phyloP scores from a whole-genome alignment of 1,284 basidiomycete genomes.

The Cryptococcus wingfieldii region DNA sequence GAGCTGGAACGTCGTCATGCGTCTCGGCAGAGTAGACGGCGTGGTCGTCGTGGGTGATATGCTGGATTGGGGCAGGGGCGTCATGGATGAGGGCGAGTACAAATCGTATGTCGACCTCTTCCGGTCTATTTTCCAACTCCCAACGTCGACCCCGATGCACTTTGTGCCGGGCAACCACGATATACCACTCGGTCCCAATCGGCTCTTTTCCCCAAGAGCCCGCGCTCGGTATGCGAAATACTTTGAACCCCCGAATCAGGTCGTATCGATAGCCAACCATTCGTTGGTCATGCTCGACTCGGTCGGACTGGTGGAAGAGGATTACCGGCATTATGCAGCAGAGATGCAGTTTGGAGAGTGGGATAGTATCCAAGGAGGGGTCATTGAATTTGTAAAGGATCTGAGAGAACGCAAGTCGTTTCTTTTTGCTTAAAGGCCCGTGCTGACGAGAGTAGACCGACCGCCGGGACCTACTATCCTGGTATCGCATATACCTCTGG shows the following conservation, averaged over 20 bases:
- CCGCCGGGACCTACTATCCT: slow-evolving; percentile 59
- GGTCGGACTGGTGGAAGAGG: slow-evolving; percentile 69
- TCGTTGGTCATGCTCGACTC: slow-evolving; percentile 70
- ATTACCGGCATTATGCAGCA: slow-evolving; percentile 61
- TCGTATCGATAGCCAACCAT: slow-evolving; percentile 60
- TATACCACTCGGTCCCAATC: slow-evolving; percentile 62
- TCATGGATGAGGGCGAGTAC: slow-evolving; percentile 60
- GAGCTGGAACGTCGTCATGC: slow-evolving; percentile 63
- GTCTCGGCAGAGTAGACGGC: slow-evolving; percentile 60
- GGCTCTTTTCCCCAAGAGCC: slow-evolving; percentile 57
- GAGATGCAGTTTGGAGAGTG: slow-evolving; percentile 56
- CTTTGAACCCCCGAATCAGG: slow-evolving; percentile 41
- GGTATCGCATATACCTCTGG: slow-evolving; percentile 76
- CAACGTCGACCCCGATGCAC: slow-evolving; percentile 52
- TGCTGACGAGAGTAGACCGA: slow-evolving; percentile 21
- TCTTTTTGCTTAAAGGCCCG: not conserved
- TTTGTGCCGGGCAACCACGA: slow-evolving; percentile 85
- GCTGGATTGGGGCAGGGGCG: slow-evolving; percentile 64
- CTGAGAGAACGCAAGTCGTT: slow-evolving; percentile 53
- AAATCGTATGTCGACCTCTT: slow-evolving; percentile 59
- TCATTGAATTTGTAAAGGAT: slow-evolving; percentile 66
- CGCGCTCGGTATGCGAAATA: slow-evolving; percentile 61
- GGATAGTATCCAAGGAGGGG: slow-evolving; percentile 57
- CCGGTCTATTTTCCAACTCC: slow-evolving; percentile 58
- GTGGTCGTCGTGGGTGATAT: slow-evolving; percentile 79